A percentile compares a stretch with the other conserved stretches of the same genome.
phyloP scores from a whole-genome alignment of 1,284 basidiomycete genomes.

The Heliocybe sulcata region DNA sequence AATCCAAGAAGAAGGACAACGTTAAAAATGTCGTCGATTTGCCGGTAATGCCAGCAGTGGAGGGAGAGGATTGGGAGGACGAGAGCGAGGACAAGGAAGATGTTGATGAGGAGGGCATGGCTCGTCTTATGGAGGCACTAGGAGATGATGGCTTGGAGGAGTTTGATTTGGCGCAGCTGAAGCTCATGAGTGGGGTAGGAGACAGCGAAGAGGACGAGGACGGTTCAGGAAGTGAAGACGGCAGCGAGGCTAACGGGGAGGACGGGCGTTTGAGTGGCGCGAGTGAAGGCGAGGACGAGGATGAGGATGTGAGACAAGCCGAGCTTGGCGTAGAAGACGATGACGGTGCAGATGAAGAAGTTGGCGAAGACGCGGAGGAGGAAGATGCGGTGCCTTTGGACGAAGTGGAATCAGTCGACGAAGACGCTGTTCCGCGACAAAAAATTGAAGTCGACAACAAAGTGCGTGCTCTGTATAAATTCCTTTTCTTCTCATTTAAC shows the following conservation, averaged over 20 bases:
- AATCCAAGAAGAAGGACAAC: neutral
- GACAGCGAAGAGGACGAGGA: conserved; percentile 25
- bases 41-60: too few species aligned
- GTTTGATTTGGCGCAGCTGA: conserved; percentile 45
- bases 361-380: conserved; percentile 24
- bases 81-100: conserved; percentile 32
- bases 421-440: conserved; percentile 71
- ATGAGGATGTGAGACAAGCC: too few species aligned
- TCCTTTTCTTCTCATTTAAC: neutral
- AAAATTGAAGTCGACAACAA: conserved; percentile 82
- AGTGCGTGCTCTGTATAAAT: conserved; percentile 30
- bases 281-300: conserved; percentile 23
- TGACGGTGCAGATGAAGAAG: conserved; percentile 28
- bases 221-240: conserved; percentile 14
- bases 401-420: conserved; percentile 67
- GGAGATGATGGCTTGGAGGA: conserved; percentile 65
- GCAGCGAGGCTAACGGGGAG: conserved; percentile 20
- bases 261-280: conserved; percentile 15
- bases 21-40: too few species aligned
- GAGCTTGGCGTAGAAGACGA: conserved; percentile 27
- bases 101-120: conserved; percentile 60
- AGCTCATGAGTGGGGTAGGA: conserved; percentile 27
- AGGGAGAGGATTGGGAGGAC: conserved; percentile 9
- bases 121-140: conserved; percentile 56
- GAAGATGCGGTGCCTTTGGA: conserved; percentile 57